These are phyloP conservation scores for Ceriops zippeliana DNA, from an alignment of 345 rosid species.

Conservation along the genomic window DNA sequence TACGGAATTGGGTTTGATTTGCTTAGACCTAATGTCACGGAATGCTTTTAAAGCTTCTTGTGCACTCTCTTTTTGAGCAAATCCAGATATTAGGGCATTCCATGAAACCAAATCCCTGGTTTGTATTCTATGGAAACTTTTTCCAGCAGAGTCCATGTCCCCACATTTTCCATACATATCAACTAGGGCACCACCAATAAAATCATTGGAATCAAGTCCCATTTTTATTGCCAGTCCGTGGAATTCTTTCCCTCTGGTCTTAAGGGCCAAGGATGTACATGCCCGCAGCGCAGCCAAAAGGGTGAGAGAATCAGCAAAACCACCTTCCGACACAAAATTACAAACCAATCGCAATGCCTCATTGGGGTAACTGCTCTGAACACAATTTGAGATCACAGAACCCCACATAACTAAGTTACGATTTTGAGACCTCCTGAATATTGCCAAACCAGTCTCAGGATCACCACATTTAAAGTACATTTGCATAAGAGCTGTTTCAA, in stretches of 20 bases:
- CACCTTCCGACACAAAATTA: constrained; percentile 27
- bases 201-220: constrained; percentile 24
- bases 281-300: constrained; percentile 42
- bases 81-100: constrained; percentile 49
- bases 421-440: constrained; percentile 31
- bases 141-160: constrained; percentile 33
- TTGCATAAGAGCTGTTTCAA: constrained; percentile 40
- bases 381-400: constrained; percentile 34
- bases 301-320: constrained; percentile 34
- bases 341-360: constrained; percentile 32
- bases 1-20: constrained; percentile 35
- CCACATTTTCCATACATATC: constrained; percentile 44
- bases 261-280: constrained; percentile 37
- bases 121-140: constrained; percentile 26
- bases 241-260: constrained; percentile 32
- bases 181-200: constrained; percentile 44
- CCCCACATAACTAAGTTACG: constrained; percentile 38
- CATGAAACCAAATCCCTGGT: constrained; percentile 38
- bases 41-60: constrained; percentile 37
- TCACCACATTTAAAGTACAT: constrained; percentile 42
- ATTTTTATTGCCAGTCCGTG: constrained; percentile 38
- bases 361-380: constrained; percentile 25
- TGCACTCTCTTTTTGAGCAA: constrained; percentile 28
- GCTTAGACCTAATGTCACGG: constrained; percentile 32
- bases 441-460: constrained; percentile 30